A percentile compares a stretch with the other conserved stretches of the same genome.
Conservation (phyloP, 1,284 basidiomycete genomes). For the Hymenochaete sp. region DNA sequence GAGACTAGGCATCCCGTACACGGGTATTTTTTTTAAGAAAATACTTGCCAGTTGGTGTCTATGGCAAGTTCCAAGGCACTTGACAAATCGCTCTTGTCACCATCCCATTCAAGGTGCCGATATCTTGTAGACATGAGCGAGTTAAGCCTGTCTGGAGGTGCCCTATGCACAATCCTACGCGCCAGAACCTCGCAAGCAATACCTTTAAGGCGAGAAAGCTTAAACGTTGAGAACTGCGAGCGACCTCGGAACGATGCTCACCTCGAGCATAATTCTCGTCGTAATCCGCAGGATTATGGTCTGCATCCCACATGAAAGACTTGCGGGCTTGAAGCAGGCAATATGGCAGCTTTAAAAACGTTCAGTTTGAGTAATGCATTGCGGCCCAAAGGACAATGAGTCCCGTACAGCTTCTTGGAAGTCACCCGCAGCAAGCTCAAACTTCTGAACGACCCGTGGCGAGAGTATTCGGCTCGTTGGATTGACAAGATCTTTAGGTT, state of each 20-base stretch:
- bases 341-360: constrained; percentile 52
- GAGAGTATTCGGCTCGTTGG: constrained; percentile 69
- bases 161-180: constrained; percentile 65
- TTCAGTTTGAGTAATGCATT: background rate
- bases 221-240: background rate
- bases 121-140: constrained; percentile 74
- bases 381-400: background rate
- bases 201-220: constrained; percentile 28
- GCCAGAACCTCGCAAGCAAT: constrained; percentile 85
- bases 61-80: constrained; percentile 79
- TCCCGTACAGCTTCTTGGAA: constrained; percentile 73
- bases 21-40: constrained; percentile 4
- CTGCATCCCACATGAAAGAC: constrained; percentile 70
- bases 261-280: constrained; percentile 79
- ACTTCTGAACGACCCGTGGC: constrained; percentile 57
- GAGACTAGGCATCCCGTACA: constrained; percentile 14
- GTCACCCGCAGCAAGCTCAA: constrained; percentile 59
- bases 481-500: constrained; percentile 46
- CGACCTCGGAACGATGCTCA: constrained; percentile 25
- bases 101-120: constrained; percentile 65
- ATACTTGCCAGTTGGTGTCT: constrained; percentile 66
- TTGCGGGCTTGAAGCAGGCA: constrained; percentile 74
- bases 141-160: constrained; percentile 54
- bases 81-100: constrained; percentile 63
- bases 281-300: constrained; percentile 70